phyloP scores from a whole-genome alignment of 164 flowering plant species.

The Kalanchoe fedtschenkoi region DNA sequence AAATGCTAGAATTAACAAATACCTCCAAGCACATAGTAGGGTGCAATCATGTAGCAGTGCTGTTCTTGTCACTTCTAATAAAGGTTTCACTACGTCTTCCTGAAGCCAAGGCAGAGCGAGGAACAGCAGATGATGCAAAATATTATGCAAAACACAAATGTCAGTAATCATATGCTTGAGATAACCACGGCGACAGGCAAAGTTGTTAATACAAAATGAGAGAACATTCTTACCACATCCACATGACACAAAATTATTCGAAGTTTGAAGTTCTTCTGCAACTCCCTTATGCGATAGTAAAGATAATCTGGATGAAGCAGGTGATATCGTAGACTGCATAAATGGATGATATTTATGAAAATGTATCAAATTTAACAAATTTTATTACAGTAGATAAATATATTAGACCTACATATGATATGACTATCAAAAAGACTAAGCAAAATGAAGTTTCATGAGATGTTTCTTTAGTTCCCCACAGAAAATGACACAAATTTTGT shows the following conservation, averaged over 20 bases:
- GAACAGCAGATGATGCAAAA: background rate
- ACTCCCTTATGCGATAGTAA: conserved; percentile 78
- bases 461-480: background rate
- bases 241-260: conserved; percentile 87
- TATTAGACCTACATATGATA: background rate
- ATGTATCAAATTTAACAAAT: background rate
- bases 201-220: background rate
- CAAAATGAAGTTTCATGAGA: background rate
- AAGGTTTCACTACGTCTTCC: conserved; percentile 98
- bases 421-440: too few species aligned
- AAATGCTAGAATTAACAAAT: background rate
- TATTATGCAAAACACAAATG: background rate
- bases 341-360: conserved; percentile 1
- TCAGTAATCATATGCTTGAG: background rate
- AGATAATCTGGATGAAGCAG: conserved; percentile 94
- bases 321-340: conserved; percentile 89
- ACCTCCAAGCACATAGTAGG: conserved; percentile 94
- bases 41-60: conserved; percentile 96
- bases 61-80: conserved; percentile 91
- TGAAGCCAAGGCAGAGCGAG: conserved; percentile 20
- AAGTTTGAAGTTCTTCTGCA: conserved; percentile 82
- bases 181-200: background rate
- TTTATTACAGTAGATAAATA: background rate
- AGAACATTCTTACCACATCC: conserved; percentile 65
- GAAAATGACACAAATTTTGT: background rate